Base-by-base conservation (phyloP, 2,329 filamentous ascomycete genomes). In the Gnomoniopsis sp. region DNA sequence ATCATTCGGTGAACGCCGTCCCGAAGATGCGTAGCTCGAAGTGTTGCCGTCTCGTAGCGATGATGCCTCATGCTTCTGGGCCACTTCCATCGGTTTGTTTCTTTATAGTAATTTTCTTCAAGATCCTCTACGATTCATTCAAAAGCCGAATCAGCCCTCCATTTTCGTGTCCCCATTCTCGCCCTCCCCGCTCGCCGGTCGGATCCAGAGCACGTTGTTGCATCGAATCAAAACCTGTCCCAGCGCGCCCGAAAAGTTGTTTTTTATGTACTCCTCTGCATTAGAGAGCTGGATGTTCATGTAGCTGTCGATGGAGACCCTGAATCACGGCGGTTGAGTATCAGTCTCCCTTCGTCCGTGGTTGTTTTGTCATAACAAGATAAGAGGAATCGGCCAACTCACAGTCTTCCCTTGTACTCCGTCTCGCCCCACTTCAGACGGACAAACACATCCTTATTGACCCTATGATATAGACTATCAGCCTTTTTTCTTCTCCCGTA, bases 381-480 rank as follows among this genome's bases (percentile, higher is more conserved):
- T 14, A 47, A 12, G 12, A 21, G 15, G 22, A 19, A 26, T 21
- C 36, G 36, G n/a, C 46, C 7, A 90, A 46, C 59, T 61, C 46
- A 61, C 63, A 99, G 85, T 65, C 86, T 85, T 72, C 95, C 95
- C 75, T 93, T 96, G 84, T 99, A 99, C 75, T 99, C 95, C 61
- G 91, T 95, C 76, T 97, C 88, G 68, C 91, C 92, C 95, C 95
- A 99, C 84, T 99, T 99, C 65, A 99, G 84, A 68, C 93, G 91
- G 64, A 99, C 89, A 64, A 93, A 82, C 70, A 99, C 88, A 70
- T 93, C 86, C 74, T 96, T 90, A 79, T 96, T 90, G 77, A 99
- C 89, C 64, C 89, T 92, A 64, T 64, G 61, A 59, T 61, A 23
- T 21, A 22, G 54, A 46, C 52, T 47, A 34, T 50, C 43, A 43